phyloP scores from a whole-genome alignment of 2,329 filamentous ascomycete species.

The Corinectria fuckeliana region DNA sequence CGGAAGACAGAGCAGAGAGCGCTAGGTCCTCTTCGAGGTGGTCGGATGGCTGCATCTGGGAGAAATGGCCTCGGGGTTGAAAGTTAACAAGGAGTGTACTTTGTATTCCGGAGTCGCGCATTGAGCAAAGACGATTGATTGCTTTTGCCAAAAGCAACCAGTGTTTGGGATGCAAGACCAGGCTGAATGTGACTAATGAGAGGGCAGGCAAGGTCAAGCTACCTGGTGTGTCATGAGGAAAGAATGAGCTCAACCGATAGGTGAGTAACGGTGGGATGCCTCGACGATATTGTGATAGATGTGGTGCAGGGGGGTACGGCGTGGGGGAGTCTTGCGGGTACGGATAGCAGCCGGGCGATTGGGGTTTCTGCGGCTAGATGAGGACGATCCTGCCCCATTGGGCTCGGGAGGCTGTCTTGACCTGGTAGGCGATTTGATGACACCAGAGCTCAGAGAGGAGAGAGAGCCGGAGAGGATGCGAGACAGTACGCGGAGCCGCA shows the following conservation, averaged over 20 bases:
- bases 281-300: slow-evolving; percentile 2
- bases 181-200: background rate
- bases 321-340: slow-evolving; percentile 1
- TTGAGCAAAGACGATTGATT: background rate
- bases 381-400: slow-evolving; percentile 25
- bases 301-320: slow-evolving; percentile 4
- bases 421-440: slow-evolving; percentile 1
- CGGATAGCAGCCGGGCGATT: slow-evolving; percentile 4
- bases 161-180: background rate
- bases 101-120: too few relatives aligned
- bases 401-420: slow-evolving; percentile 16
- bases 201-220: background rate
- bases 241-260: background rate
- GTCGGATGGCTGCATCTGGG: background rate
- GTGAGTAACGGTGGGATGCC: background rate
- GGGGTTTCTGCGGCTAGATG: slow-evolving; percentile 13
- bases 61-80: background rate
- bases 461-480: slow-evolving; percentile 6
- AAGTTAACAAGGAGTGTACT: background rate
- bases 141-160: background rate
- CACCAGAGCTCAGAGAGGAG: slow-evolving; percentile 5
- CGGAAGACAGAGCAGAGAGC: background rate
- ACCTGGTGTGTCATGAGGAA: background rate
- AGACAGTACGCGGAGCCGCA: slow-evolving; percentile 26
- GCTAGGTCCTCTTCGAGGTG: too few relatives aligned